phyloP scores from a whole-genome alignment of 2,329 filamentous ascomycete genomes.

The Fusarium tupiense region DNA sequence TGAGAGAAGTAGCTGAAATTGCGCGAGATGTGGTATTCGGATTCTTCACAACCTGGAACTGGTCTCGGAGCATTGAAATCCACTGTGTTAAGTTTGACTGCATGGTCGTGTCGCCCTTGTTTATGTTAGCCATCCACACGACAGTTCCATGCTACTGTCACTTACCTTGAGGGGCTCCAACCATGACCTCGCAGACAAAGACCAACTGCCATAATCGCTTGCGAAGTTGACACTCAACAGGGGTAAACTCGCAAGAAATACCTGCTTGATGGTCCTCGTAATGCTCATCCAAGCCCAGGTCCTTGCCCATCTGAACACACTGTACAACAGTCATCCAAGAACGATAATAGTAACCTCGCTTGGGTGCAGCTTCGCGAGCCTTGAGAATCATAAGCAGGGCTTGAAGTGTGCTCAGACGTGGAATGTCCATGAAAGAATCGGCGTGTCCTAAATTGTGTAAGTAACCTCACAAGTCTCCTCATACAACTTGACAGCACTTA shows the following conservation, averaged over 20 bases:
- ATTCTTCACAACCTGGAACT: slow-evolving; percentile 73
- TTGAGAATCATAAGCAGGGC: slow-evolving; percentile 89
- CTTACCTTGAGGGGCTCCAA: slow-evolving; percentile 86
- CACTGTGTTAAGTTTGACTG: slow-evolving; percentile 78
- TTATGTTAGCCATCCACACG: slow-evolving; percentile 16
- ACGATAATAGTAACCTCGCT: slow-evolving; percentile 93
- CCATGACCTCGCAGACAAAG: slow-evolving; percentile 88
- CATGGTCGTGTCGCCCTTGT: slow-evolving; percentile 80
- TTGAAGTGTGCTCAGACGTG: slow-evolving; percentile 89
- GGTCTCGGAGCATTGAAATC: slow-evolving; percentile 75
- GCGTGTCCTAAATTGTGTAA: slow-evolving; percentile 73
- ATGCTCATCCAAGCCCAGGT: slow-evolving; percentile 89
- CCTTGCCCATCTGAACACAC: slow-evolving; percentile 91
- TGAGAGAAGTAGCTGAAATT: slow-evolving; percentile 86
- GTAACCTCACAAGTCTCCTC: slow-evolving; percentile 20
- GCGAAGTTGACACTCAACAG: slow-evolving; percentile 82
- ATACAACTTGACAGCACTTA: slow-evolving; percentile 52
- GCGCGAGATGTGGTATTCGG: slow-evolving; percentile 80
- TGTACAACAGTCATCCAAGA: slow-evolving; percentile 97
- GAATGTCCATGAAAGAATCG: slow-evolving; percentile 92
- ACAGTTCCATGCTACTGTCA: background rate
- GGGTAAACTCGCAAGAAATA: slow-evolving; percentile 72
- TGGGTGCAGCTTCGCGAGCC: slow-evolving; percentile 89
- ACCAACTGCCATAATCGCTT: slow-evolving; percentile 91
- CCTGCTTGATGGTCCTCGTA: slow-evolving; percentile 79